Base-by-base conservation (phyloP, 2,329 filamentous ascomycete species). In the Hyphodiscus sp. region DNA sequence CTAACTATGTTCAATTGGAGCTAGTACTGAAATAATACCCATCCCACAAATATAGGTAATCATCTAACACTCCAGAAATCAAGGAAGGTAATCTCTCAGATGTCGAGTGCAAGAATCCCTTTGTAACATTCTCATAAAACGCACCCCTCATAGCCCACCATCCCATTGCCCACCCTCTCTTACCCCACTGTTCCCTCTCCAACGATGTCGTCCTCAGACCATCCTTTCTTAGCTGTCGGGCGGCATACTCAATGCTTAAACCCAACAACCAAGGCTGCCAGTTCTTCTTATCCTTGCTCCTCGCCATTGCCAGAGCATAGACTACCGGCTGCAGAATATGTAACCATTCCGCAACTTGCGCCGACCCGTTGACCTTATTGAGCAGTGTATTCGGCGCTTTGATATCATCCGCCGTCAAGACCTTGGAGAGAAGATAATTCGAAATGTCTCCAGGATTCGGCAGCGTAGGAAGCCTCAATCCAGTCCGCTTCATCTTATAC, bases 121-220 rank as follows among this genome's bases (percentile, higher is more conserved):
- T 89, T 47, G 90, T 95, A 56, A 96, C 78, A 64, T 91, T 89
- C 71, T 97, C 89, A 71, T 99, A 99, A 64, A 95, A 95, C 1
- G 91, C 91, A n/a, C 94, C 92, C 56, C 92, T 83, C 89, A 99
- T 94, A 23, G 81, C 74, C 94, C 94, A 99, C 92, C 94, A 97
- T 19, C 85, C 87, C 76, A 96, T 86, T 1, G 83, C 85, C 90
- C 91, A 95, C 41, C 88, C 91, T 58, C 94, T 80, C 71, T 89
- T 91, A 67, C 79, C 84, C 77, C 95, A 83, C 74, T 97, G 92
- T 61, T 96, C 92, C 53, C 85, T 83, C 73, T 99, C 94, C 18
- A 99, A 76, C 9, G 87, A 83, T 20, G 92, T 96, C 30, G 94
- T 91, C 48, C 89, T 80, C 15, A 65, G 41, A 2, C 63, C 63